Evolutionary conservation across 148 eudicot species (phyloP).

Genomic region (Polygonum maritimum): DNA sequence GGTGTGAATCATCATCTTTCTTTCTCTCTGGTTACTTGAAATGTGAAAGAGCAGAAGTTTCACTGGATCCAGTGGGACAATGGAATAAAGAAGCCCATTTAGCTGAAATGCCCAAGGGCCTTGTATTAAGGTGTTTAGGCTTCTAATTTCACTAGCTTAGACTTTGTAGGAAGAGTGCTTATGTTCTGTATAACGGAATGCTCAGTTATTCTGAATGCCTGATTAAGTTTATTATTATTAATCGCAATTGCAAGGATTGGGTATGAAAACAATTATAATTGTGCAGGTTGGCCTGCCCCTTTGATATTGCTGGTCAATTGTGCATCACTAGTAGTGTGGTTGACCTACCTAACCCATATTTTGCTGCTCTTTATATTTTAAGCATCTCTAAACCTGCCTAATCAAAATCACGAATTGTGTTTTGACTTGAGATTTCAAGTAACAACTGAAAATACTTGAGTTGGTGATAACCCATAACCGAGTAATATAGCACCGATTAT

Average conservation of each 20-base stretch:
- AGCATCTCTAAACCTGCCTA: not conserved
- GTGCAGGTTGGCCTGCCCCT: not conserved
- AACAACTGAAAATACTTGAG: no score
- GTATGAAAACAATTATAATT: not conserved
- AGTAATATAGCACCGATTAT: no score
- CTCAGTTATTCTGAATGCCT: not conserved
- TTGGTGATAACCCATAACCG: no score
- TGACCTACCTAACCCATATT: slow-evolving; percentile 2
- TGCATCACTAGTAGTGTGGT: not conserved
- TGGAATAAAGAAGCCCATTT: not conserved
- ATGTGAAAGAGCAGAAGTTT: not conserved
- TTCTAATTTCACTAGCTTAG: not conserved
- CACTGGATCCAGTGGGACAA: not conserved
- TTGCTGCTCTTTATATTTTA: not conserved
- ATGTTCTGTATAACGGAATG: not conserved
- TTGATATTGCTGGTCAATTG: not conserved
- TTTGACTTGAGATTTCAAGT: not conserved
- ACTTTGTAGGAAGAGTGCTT: not conserved
- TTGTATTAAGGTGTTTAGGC: not conserved
- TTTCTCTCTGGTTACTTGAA: not conserved
- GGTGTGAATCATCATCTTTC: not conserved
- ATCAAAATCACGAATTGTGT: not conserved
- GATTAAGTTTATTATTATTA: not conserved
- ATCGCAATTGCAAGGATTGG: not conserved
- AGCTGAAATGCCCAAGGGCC: not conserved